Conservation (phyloP, 1,139 yeast species). For the Suhomyces terraborum region DNA sequence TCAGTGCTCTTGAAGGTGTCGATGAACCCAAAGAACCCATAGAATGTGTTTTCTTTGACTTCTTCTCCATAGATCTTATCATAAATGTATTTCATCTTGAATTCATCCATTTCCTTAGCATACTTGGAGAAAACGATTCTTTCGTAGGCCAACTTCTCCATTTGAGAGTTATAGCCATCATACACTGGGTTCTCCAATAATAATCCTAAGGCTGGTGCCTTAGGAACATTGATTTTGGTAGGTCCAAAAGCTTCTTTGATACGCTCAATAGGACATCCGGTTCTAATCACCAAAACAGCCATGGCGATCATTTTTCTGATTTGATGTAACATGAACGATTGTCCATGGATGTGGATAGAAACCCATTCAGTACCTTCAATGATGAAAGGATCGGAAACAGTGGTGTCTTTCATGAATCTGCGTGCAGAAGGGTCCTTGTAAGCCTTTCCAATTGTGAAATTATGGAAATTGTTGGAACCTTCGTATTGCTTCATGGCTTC, state of each 20-base stretch:
- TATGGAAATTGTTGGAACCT: conserved; percentile 94
- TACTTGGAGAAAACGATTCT: conserved; percentile 70
- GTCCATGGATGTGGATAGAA: conserved; percentile 95
- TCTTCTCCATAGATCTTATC: conserved; percentile 92
- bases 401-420: conserved; percentile 76
- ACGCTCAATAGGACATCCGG: conserved; percentile 78
- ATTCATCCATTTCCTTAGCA: conserved; percentile 71
- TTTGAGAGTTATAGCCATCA: conserved; percentile 74
- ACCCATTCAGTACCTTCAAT: conserved; percentile 97
- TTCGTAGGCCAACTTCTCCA: conserved; percentile 79
- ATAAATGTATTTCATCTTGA: conserved; percentile 86
- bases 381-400: conserved; percentile 87
- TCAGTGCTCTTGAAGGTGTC: conserved; percentile 55
- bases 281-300: conserved; percentile 84
- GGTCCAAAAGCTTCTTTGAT: conserved; percentile 78
- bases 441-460: conserved; percentile 88
- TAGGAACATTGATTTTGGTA: conserved; percentile 83
- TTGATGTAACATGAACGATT: conserved; percentile 97
- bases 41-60: conserved; percentile 79
- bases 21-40: conserved; percentile 85
- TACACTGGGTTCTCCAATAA: conserved; percentile 90
- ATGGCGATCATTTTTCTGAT: conserved; percentile 97
- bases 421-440: conserved; percentile 83
- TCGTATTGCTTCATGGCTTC: conserved; percentile 70
- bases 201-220: conserved; percentile 95